phyloP scores from a whole-genome alignment of 768 basidiomycete genomes.

The Serendipita sp. region DNA sequence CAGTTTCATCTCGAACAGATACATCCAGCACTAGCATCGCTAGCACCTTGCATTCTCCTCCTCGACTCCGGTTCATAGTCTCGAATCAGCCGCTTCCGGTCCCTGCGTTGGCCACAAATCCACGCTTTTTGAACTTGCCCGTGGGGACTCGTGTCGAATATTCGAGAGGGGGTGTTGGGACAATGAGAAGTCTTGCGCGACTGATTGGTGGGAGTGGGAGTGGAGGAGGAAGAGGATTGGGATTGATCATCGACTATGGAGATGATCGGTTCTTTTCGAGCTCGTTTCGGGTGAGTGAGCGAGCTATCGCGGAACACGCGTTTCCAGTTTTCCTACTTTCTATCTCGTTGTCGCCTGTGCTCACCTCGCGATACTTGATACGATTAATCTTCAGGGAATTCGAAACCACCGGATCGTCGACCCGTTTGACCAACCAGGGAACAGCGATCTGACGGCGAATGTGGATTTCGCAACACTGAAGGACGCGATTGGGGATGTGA shows the following conservation, averaged over 20 bases:
- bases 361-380: no score
- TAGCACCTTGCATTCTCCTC: not conserved
- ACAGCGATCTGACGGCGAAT: slow-evolving; percentile 88
- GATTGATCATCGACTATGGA: slow-evolving; percentile 84
- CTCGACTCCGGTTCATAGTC: slow-evolving; percentile 47
- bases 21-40: no score
- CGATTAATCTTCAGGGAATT: slow-evolving; percentile 57
- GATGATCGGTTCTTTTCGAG: slow-evolving; percentile 47
- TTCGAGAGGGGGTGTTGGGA: slow-evolving; percentile 50
- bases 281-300: slow-evolving; percentile 71
- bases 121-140: slow-evolving; percentile 53
- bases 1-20: no score
- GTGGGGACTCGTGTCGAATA: slow-evolving; percentile 68
- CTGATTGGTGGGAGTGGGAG: slow-evolving; percentile 41
- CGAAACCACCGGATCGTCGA: slow-evolving; percentile 73
- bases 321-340: no score
- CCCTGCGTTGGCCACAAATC: slow-evolving; percentile 40
- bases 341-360: no score
- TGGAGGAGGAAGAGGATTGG: slow-evolving; percentile 25
- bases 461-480: slow-evolving; percentile 85
- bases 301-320: no score
- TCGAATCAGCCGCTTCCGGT: slow-evolving; percentile 40
- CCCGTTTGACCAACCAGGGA: slow-evolving; percentile 69
- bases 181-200: slow-evolving; percentile 51
- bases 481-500: slow-evolving; percentile 49